phyloP scores from a whole-genome alignment of 225 moss, liverwort and hornwort species.

The Climacium dendroides region DNA sequence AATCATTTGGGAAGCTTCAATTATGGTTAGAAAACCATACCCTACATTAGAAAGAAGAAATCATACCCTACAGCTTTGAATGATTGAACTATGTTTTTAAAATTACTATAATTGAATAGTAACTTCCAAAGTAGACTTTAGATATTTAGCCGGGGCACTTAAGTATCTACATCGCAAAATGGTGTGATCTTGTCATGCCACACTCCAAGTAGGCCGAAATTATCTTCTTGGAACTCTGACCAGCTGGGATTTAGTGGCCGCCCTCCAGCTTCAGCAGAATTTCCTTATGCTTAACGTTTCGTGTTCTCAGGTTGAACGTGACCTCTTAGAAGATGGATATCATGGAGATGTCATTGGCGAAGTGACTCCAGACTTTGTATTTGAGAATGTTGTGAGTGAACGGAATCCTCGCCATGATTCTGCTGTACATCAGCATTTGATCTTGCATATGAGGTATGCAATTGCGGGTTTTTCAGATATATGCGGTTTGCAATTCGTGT shows the following conservation, averaged over 20 bases:
- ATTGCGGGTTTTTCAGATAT: background rate
- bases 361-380: conserved; percentile 57
- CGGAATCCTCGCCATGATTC: background rate
- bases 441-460: background rate
- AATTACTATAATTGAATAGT: background rate
- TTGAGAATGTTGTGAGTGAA: conserved; percentile 57
- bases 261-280: background rate
- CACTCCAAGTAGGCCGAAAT: background rate
- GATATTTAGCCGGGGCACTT: background rate
- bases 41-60: background rate
- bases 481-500: background rate
- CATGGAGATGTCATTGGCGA: conserved; percentile 77
- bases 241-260: background rate
- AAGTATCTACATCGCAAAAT: background rate
- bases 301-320: conserved; percentile 32
- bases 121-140: background rate
- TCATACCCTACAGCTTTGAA: background rate
- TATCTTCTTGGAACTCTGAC: background rate
- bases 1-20: background rate
- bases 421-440: background rate
- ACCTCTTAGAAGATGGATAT: conserved; percentile 64
- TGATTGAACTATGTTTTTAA: background rate
- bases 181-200: background rate
- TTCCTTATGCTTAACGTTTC: background rate
- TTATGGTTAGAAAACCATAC: too few relatives aligned